These are phyloP conservation scores for Diaporthe destruens DNA, from an alignment of 2,329 filamentous ascomycete genomes.

Conservation along the genomic window DNA sequence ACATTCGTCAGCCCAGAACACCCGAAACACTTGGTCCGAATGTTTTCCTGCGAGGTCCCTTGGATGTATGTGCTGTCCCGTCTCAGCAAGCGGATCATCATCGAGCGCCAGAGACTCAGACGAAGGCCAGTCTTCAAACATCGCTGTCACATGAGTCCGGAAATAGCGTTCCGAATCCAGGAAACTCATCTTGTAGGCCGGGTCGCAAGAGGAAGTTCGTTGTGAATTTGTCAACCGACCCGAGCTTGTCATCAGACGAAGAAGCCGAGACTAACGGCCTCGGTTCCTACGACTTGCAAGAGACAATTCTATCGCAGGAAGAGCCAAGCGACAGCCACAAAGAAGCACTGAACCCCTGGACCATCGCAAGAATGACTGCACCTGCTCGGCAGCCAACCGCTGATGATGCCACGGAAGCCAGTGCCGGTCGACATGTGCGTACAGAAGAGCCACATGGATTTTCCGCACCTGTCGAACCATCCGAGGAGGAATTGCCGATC, in stretches of 20 bases:
- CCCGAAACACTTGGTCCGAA: neutral
- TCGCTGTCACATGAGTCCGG: neutral
- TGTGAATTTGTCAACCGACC: constrained; percentile 40
- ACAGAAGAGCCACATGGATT: neutral
- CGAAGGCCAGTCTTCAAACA: neutral
- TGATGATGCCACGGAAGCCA: neutral
- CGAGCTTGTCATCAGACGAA: constrained; percentile 39
- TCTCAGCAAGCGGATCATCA: neutral
- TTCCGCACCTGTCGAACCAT: neutral
- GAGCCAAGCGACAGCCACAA: constrained; percentile 17
- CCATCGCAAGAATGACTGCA: constrained; percentile 54
- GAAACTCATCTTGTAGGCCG: neutral
- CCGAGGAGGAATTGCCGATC: constrained; percentile 46
- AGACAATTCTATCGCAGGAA: neutral
- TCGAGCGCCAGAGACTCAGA: neutral
- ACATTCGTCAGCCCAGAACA: neutral
- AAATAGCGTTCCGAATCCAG: neutral
- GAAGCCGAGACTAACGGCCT: constrained; percentile 22
- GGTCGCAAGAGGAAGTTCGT: constrained; percentile 12
- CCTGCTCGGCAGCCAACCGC: constrained; percentile 33
- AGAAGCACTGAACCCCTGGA: constrained; percentile 54
- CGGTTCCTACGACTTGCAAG: constrained; percentile 4
- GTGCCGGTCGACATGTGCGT: neutral
- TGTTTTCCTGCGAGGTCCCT: neutral
- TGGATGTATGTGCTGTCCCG: neutral